Percentiles rank a stretch among this genome's conserved stretches.
Conservation (phyloP, 352 stramenopile species). For the Phytophthora agathidicida region DNA sequence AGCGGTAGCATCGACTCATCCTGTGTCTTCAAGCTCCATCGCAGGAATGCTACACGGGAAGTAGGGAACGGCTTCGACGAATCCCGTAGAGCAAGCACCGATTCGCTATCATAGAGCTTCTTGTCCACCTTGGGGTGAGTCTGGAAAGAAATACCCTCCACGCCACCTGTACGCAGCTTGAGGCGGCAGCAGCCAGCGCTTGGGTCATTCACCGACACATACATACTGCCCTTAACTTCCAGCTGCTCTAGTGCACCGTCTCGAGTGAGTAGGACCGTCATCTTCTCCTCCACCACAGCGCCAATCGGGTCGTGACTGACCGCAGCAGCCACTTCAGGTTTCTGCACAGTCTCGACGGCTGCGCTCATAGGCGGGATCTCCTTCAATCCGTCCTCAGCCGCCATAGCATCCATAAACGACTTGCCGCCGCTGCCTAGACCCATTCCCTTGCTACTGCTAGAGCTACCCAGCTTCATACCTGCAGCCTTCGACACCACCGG, state of each 20-base stretch:
- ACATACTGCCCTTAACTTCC: conserved; percentile 89
- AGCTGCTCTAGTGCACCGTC: conserved; percentile 85
- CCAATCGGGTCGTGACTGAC: conserved; percentile 86
- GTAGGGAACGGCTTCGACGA: conserved; percentile 83
- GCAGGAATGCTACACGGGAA: conserved; percentile 79
- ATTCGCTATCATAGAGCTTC: conserved; percentile 84
- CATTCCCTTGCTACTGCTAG: conserved; percentile 50
- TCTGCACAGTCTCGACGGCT: conserved; percentile 61
- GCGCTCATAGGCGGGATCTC: conserved; percentile 86
- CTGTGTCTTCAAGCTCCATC: conserved; percentile 89
- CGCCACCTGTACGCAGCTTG: conserved; percentile 69
- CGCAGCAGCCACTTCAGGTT: conserved; percentile 60
- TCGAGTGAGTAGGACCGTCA: conserved; percentile 83
- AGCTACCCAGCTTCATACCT: conserved; percentile 74
- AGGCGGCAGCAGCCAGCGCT: conserved; percentile 71
- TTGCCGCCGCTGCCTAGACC: conserved; percentile 70
- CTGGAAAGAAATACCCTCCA: conserved; percentile 83
- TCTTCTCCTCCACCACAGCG: conserved; percentile 87
- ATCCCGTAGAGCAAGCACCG: conserved; percentile 81
- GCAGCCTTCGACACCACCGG: conserved; percentile 57
- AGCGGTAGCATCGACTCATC: conserved; percentile 86
- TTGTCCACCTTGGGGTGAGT: conserved; percentile 91
- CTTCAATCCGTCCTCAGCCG: conserved; percentile 84
- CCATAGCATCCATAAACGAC: conserved; percentile 89
- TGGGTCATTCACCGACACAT: conserved; percentile 83